Percentiles rank a stretch among this genome's conserved stretches.
Evolutionary conservation across 148 eudicot species (phyloP).

Genomic region (Diospyros lotus): DNA sequence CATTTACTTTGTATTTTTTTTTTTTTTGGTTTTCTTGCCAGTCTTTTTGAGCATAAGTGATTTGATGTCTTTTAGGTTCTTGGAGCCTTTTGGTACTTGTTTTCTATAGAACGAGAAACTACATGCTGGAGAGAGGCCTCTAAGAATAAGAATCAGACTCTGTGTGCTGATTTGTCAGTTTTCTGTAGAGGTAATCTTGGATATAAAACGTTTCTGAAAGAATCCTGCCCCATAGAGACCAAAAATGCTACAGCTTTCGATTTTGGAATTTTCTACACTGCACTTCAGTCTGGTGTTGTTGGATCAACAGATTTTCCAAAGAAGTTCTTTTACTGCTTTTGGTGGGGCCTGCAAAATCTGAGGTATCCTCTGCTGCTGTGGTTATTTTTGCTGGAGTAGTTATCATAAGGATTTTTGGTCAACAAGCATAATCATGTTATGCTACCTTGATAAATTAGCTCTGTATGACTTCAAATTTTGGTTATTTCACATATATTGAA

Average conservation of each 20-base stretch:
- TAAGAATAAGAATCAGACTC: slow-evolving; percentile 21
- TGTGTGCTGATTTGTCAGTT: slow-evolving; percentile 36
- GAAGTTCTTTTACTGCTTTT: slow-evolving; percentile 88
- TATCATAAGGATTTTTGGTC: no score
- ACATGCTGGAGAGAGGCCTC: slow-evolving; percentile 81
- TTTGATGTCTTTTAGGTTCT: slow-evolving; percentile 25
- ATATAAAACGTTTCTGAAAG: slow-evolving; percentile 30
- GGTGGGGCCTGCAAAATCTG: slow-evolving; percentile 99
- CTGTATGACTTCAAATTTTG: no score
- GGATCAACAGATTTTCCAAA: slow-evolving; percentile 71
- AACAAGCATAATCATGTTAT: no score
- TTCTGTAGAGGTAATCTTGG: slow-evolving; percentile 33
- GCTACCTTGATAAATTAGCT: no score
- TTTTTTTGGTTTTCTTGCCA: background rate
- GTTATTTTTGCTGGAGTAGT: no score
- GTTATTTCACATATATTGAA: no score
- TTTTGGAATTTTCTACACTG: slow-evolving; percentile 81
- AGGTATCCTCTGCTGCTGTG: slow-evolving; percentile 35
- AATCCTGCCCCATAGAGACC: slow-evolving; percentile 49
- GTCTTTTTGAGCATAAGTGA: slow-evolving; percentile 6
- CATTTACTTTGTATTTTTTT: background rate
- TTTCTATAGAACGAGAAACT: slow-evolving; percentile 83
- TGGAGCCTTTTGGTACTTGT: slow-evolving; percentile 96
- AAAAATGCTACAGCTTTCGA: slow-evolving; percentile 47
- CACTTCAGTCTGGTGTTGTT: slow-evolving; percentile 73